Conservation (phyloP, 768 basidiomycete genomes). For the Phylloporus arenicola region DNA sequence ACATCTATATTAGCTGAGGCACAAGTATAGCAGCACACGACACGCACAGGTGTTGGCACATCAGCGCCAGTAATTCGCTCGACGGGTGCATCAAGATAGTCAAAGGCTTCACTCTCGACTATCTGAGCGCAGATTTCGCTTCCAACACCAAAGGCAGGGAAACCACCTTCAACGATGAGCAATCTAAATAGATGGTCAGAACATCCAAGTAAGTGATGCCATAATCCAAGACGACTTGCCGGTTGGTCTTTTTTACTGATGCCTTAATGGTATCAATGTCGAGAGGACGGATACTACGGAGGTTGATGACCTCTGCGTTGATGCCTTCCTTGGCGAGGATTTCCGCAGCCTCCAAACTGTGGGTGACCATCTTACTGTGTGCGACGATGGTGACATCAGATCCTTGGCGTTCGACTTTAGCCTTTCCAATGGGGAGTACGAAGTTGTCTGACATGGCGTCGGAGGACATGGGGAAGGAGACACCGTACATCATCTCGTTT, state of each 20-base stretch:
- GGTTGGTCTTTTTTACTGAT: conserved; percentile 98
- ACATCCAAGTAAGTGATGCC: not conserved
- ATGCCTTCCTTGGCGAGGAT: conserved; percentile 91
- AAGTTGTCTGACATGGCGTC: conserved; percentile 96
- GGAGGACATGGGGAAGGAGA: conserved; percentile 91
- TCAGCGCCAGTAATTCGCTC: conserved; percentile 98
- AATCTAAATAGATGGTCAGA: conserved; percentile 44
- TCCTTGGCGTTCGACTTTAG: conserved; percentile 91
- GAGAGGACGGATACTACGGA: conserved; percentile 90
- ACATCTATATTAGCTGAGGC: conserved; percentile 7
- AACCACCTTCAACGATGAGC: conserved; percentile 94
- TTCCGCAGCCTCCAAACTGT: conserved; percentile 92
- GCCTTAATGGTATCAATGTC: conserved; percentile 97
- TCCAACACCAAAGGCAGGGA: conserved; percentile 97
- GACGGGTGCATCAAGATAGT: conserved; percentile 97
- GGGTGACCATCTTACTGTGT: conserved; percentile 97
- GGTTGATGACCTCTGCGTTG: conserved; percentile 97
- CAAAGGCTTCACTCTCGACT: conserved; percentile 94
- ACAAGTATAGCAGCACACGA: conserved; percentile 4
- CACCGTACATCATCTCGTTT: conserved; percentile 98
- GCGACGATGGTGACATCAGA: conserved; percentile 93
- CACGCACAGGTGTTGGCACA: conserved; percentile 88
- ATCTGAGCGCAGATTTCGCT: conserved; percentile 98
- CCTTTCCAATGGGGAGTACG: conserved; percentile 94
- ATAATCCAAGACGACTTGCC: conserved; percentile 41